Conservation (phyloP, 2,329 filamentous ascomycete species). For the Arthrobotrys sinensis region DNA sequence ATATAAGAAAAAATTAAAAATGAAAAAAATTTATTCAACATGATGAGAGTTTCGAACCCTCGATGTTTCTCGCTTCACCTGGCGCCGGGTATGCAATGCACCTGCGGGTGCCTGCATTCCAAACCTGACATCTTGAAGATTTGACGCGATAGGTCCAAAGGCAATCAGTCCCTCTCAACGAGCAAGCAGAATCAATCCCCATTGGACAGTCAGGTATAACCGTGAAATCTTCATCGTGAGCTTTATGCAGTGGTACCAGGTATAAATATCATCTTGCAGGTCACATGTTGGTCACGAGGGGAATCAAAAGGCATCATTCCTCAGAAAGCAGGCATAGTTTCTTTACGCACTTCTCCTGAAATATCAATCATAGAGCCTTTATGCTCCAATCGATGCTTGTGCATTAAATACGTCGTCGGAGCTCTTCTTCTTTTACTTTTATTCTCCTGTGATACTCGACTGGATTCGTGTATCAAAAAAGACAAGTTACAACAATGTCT, state of each 20-base stretch:
- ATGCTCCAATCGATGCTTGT: conserved; percentile 24
- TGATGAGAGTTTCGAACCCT: conserved; percentile 49
- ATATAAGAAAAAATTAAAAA: neutral
- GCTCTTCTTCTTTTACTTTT: conserved; percentile 13
- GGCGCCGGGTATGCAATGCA: conserved; percentile 61
- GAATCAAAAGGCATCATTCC: neutral
- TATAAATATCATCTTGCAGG: conserved; percentile 55
- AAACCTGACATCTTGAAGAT: conserved; percentile 31
- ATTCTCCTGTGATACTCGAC: conserved; percentile 11
- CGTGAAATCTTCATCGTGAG: neutral
- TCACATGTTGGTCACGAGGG: conserved; percentile 57
- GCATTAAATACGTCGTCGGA: conserved; percentile 32
- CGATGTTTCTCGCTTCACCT: conserved; percentile 60
- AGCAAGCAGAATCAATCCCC: neutral
- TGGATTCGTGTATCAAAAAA: conserved; percentile 2
- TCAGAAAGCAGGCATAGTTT: conserved; percentile 4
- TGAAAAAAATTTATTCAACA: neutral
- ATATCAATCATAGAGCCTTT: conserved; percentile 12
- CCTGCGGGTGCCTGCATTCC: conserved; percentile 59
- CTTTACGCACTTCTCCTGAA: conserved; percentile 30
- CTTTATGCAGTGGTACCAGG: conserved; percentile 4
- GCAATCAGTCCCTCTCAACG: conserved; percentile 2
- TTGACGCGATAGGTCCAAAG: conserved; percentile 29
- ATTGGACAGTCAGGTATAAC: neutral
- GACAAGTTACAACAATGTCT: conserved; percentile 23